Conservation (phyloP, 2,329 filamentous ascomycete species). For the Diaporthe citri region DNA sequence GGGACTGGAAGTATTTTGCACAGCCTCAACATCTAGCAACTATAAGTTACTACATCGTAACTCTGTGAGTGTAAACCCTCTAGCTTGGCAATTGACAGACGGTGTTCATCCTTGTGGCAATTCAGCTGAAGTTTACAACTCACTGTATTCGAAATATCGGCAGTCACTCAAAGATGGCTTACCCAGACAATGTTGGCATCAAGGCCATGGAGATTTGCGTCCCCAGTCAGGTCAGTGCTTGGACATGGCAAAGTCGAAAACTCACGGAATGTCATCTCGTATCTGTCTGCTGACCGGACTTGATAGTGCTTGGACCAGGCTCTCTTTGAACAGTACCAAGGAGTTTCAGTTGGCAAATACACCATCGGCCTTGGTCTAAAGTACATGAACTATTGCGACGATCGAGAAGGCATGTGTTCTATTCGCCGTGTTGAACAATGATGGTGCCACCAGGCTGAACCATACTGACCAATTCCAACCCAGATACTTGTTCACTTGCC, state of each 20-base stretch:
- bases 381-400: conserved; percentile 93
- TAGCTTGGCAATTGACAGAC: background rate
- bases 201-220: conserved; percentile 94
- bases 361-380: conserved; percentile 92
- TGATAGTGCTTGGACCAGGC: conserved; percentile 83
- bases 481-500: conserved; percentile 89
- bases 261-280: background rate
- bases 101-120: background rate
- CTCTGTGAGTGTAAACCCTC: accelerated
- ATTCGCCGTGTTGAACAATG: background rate
- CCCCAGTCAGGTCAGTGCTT: conserved; percentile 78
- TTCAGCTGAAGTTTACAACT: background rate
- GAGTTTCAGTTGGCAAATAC: conserved; percentile 85
- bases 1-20: background rate
- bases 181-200: conserved; percentile 89
- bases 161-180: conserved; percentile 68
- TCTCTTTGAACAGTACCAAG: conserved; percentile 88
- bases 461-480: background rate
- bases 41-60: background rate
- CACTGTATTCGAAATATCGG: background rate
- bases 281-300: background rate
- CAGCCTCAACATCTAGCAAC: background rate
- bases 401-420: conserved; percentile 78
- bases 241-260: background rate
- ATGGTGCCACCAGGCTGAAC: too few relatives aligned